These are phyloP conservation scores for Barbarea vulgaris DNA, from an alignment of 345 rosid genomes.

Conservation along the genomic window DNA sequence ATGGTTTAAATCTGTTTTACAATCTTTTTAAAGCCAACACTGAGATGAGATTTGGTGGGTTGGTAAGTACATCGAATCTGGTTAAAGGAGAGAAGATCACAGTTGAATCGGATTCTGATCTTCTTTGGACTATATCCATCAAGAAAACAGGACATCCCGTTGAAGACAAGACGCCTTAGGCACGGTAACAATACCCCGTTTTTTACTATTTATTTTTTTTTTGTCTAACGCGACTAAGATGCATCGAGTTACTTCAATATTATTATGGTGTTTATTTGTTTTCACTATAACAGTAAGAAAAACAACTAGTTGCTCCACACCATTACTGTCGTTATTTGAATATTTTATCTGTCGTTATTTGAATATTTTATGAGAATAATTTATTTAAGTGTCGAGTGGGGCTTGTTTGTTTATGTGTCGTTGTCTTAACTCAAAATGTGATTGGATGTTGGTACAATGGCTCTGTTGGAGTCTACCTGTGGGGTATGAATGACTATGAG, in stretches of 20 bases:
- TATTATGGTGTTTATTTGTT: not conserved
- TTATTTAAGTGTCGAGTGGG: not conserved
- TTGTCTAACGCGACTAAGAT: not conserved
- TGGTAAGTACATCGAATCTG: conserved; percentile 80
- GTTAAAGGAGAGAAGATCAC: conserved; percentile 63
- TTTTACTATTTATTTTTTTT: no score
- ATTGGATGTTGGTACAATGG: conserved; percentile 8
- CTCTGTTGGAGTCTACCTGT: not conserved
- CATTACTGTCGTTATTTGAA: not conserved
- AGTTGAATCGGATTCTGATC: conserved; percentile 74
- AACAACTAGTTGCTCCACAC: not conserved
- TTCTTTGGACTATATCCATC: conserved; percentile 93
- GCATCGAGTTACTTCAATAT: not conserved
- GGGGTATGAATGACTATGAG: not conserved
- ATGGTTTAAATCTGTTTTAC: conserved; percentile 8
- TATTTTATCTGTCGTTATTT: not conserved
- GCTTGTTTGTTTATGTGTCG: not conserved
- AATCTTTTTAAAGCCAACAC: conserved; percentile 46
- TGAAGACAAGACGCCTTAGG: conserved; percentile 9
- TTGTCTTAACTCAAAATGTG: conserved; percentile 3
- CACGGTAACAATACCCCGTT: not conserved
- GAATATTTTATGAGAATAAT: not conserved
- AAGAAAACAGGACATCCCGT: conserved; percentile 36
- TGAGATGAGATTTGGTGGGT: conserved; percentile 83
- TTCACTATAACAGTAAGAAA: not conserved